phyloP scores from a whole-genome alignment of 805 yeast genomes.

The Saccharomycopsis synnaedendra region DNA sequence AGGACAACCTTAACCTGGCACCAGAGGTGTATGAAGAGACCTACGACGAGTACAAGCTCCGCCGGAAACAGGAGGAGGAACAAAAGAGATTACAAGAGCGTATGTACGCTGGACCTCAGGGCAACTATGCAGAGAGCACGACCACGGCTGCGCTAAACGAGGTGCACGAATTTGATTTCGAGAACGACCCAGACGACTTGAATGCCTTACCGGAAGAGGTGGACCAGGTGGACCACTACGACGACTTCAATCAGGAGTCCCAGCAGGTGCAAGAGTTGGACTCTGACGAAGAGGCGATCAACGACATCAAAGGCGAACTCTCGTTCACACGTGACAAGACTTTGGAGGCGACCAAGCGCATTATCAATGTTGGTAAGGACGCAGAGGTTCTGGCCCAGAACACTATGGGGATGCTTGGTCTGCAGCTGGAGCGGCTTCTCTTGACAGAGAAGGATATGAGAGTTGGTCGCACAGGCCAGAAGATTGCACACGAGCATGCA shows the following conservation, averaged over 20 bases:
- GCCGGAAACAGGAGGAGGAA: slow-evolving; percentile 5
- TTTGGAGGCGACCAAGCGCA: slow-evolving; percentile 74
- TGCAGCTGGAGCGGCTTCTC: slow-evolving; percentile 82
- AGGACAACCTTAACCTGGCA: not conserved
- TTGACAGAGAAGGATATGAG: slow-evolving; percentile 69
- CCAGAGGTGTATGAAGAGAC: slow-evolving; percentile 10
- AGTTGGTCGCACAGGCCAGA: slow-evolving; percentile 69
- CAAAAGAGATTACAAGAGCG: not conserved
- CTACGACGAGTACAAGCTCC: slow-evolving; percentile 12
- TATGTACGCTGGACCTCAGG: not conserved
- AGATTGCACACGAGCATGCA: slow-evolving; percentile 75
- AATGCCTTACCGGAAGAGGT: slow-evolving; percentile 20
- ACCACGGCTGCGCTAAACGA: slow-evolving; percentile 20
- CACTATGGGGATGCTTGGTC: slow-evolving; percentile 83
- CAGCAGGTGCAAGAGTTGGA: slow-evolving; percentile 20
- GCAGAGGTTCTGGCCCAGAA: slow-evolving; percentile 70
- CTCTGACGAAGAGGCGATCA: slow-evolving; percentile 59
- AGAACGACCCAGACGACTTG: slow-evolving; percentile 22
- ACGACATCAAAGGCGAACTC: slow-evolving; percentile 72
- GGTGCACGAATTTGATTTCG: slow-evolving; percentile 17
- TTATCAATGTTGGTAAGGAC: slow-evolving; percentile 57
- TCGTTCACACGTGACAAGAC: slow-evolving; percentile 81
- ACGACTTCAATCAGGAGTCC: not conserved
- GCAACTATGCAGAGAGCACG: slow-evolving; percentile 23
- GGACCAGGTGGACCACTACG: slow-evolving; percentile 14